A percentile compares a stretch with the other conserved stretches of the same genome.
phyloP scores from a whole-genome alignment of 108 stramenopile species.

The Nitzschia sp. region DNA sequence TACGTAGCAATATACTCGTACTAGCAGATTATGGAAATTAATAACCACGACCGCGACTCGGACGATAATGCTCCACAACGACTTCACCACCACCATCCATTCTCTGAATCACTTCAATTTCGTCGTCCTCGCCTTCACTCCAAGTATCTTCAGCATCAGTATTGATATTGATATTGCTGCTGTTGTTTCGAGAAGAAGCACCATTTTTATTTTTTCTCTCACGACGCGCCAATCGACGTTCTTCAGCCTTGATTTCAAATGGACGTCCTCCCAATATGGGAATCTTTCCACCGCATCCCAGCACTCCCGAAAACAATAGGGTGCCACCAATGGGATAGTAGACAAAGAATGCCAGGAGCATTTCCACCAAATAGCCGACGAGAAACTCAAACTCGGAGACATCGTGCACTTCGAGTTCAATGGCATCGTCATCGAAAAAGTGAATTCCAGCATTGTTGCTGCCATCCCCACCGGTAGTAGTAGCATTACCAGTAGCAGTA shows the following conservation, averaged over 20 bases:
- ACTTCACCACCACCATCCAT: no score
- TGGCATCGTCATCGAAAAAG: slow-evolving; percentile 19
- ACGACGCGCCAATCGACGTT: slow-evolving; percentile 3
- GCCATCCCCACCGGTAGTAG: neutral
- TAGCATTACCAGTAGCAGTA: neutral
- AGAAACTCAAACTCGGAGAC: slow-evolving; percentile 56
- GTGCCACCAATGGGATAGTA: slow-evolving; percentile 74
- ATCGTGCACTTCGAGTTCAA: slow-evolving; percentile 32
- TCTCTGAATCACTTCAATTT: no score
- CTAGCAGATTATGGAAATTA: no score
- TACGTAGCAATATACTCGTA: no score
- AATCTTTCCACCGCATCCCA: slow-evolving; percentile 28
- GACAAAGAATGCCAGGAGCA: slow-evolving; percentile 60
- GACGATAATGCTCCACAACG: no score
- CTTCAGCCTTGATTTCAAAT: slow-evolving; percentile 19
- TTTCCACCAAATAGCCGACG: slow-evolving; percentile 64
- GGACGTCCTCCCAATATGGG: slow-evolving; percentile 42
- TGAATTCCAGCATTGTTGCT: slow-evolving; percentile 4
- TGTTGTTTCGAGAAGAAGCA: no score
- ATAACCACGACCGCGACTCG: no score
- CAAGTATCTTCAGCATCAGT: no score
- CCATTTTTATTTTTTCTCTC: no score
- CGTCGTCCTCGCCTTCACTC: no score
- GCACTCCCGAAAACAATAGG: slow-evolving; percentile 34
- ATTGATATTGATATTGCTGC: no score